Conservation (phyloP, 78 protist genomes). For the Dictyostelium purpureum region DNA sequence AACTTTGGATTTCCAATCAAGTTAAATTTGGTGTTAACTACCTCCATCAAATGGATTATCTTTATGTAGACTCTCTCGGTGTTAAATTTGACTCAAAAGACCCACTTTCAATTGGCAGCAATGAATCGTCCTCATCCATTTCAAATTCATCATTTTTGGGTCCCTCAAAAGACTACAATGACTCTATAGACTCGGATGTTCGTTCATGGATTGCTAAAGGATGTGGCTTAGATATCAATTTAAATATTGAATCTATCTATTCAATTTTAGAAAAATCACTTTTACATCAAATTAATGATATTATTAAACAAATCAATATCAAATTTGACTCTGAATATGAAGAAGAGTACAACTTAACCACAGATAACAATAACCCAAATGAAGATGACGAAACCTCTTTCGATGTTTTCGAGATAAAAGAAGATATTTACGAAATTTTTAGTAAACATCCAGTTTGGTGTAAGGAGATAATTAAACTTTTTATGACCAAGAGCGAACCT, state of each 20-base stretch:
- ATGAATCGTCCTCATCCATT: neutral
- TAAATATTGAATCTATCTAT: conserved; percentile 7
- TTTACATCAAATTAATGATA: neutral
- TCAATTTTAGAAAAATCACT: conserved; percentile 16
- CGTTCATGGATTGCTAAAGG: conserved; percentile 30
- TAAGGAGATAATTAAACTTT: conserved; percentile 5
- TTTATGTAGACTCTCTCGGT: conserved; percentile 44
- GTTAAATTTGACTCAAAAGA: neutral
- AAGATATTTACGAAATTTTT: neutral
- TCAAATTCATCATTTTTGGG: neutral
- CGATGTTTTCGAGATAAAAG: neutral
- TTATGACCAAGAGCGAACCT: neutral
- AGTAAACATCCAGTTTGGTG: conserved; percentile 30
- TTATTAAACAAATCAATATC: neutral
- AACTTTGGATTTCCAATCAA: conserved; percentile 16
- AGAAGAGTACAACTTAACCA: neutral
- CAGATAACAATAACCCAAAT: neutral
- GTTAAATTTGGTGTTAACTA: conserved; percentile 10
- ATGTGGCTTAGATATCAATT: conserved; percentile 25
- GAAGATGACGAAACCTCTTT: neutral
- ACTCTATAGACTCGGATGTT: conserved; percentile 4
- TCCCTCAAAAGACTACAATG: neutral
- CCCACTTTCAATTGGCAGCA: neutral
- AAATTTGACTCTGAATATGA: neutral
- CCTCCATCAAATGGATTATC: conserved; percentile 1